Evolutionary conservation across 2,329 filamentous ascomycete genomes (phyloP), one percentile per base, ranked within the genome.

Genomic region (Chaetomiaceae sp.): DNA sequence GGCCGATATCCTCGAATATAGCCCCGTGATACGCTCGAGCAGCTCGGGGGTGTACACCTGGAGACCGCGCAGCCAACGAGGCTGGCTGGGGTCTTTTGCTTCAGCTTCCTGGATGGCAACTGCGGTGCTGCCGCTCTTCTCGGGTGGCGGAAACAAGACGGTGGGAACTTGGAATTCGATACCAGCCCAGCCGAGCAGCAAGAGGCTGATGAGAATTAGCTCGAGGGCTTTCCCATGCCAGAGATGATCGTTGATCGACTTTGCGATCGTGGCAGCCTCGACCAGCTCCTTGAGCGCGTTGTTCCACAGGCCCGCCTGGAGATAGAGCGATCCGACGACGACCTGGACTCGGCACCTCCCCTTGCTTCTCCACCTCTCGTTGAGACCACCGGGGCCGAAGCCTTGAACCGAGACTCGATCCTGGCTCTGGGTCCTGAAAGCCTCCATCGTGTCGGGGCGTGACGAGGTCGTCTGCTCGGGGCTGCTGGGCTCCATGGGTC

Each of bases 201-300:
- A 65, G 58, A 97, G 77, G 63, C 86, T 89, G 21, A 95, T 77
- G 41, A 93, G 73, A 54, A 95, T 88, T 23, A 91, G 83, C 65
- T 99, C 95, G 17, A 99, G 75, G 1, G 89, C 91, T 69, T 97
- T 97, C 16, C 88, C 93, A 70, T 96, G 89, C 92, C 93, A 99
- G n/a, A 97, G 68, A 68, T 96, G 89, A 68, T 99, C 93, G 61
- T 89, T 91, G 52, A 87, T 79, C 33, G 82, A 83, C 60, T 89
- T 86, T 14, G 89, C 86, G 59, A 85, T 82, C 9, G 80, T 79
- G 2, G 87, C 90, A 48, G 86, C 89, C 54, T 96, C 92, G 9
- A 82, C 75, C 19, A 96, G 78, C 64, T 95, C 89, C 65, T 82
- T 86, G 40, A 97, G 68, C 7, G 92, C 91, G 69, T 97, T 91